Evolutionary conservation across 352 stramenopile species (phyloP).

Genomic region (Pythium periplocum): DNA sequence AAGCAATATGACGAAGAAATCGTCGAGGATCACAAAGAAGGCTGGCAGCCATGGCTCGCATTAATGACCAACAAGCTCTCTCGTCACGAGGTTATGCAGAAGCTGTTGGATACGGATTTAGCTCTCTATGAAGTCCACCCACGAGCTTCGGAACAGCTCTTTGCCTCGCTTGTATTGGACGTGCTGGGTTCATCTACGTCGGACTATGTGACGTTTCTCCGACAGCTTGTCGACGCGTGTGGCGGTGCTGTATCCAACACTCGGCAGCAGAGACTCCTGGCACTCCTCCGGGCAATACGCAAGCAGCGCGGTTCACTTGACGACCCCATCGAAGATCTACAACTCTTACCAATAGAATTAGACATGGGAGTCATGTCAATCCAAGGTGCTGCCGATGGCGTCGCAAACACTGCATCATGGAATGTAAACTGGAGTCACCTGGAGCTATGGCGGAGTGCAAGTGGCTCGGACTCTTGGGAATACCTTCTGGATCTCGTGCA

Average conservation of each 20-base stretch:
- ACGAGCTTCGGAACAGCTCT: conserved; percentile 11
- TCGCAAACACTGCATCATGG: conserved; percentile 20
- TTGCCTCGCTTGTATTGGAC: conserved; percentile 25
- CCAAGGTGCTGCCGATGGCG: too few species aligned
- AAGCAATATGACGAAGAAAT: conserved; percentile 7
- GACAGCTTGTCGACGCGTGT: conserved; percentile 10
- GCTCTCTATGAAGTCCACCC: conserved; percentile 19
- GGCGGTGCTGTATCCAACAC: conserved; percentile 4
- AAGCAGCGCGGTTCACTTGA: not conserved
- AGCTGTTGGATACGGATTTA: conserved; percentile 53
- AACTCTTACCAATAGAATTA: conserved; percentile 14
- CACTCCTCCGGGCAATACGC: conserved; percentile 5
- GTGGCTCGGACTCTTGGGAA: conserved; percentile 56
- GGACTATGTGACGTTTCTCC: conserved; percentile 47
- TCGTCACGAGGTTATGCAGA: conserved; percentile 38
- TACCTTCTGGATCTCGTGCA: conserved; percentile 50
- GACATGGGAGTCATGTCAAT: too few species aligned
- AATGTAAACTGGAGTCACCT: conserved; percentile 32
- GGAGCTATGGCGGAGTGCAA: conserved; percentile 37
- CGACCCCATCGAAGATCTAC: not conserved
- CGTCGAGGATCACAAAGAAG: not conserved
- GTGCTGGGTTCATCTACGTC: conserved; percentile 35
- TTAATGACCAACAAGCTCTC: conserved; percentile 40
- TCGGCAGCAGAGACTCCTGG: conserved; percentile 9
- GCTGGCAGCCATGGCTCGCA: conserved; percentile 49